Conservation (phyloP, 2,329 filamentous ascomycete genomes). For the Colletotrichum sp. region DNA sequence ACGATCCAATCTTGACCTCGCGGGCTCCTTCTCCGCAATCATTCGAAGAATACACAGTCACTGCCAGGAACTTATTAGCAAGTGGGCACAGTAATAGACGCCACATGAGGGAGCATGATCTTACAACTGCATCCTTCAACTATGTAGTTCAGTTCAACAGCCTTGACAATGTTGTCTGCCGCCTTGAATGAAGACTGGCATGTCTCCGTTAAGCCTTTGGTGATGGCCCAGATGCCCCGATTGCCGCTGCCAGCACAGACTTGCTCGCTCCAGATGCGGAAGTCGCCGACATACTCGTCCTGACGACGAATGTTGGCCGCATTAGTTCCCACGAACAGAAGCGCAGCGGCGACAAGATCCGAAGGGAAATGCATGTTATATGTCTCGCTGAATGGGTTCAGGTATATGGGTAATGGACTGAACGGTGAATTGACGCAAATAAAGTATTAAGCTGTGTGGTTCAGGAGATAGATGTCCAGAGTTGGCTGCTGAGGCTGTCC, state of each 20-base stretch:
- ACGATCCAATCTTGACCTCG: not conserved
- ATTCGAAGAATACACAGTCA: not conserved
- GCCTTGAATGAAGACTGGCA: not conserved
- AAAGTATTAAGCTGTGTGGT: not conserved
- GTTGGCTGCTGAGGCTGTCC: no score
- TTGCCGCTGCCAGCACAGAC: not conserved
- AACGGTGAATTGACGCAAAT: not conserved
- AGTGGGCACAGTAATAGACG: not conserved
- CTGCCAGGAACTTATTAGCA: not conserved
- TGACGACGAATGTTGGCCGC: not conserved
- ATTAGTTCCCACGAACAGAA: not conserved
- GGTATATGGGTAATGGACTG: no score
- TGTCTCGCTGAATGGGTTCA: no score
- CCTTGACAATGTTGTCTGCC: not conserved
- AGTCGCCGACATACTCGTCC: not conserved
- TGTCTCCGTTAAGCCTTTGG: not conserved
- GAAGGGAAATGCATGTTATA: not conserved
- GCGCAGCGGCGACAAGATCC: not conserved
- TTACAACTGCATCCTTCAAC: not conserved
- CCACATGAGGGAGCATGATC: not conserved
- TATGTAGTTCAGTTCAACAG: not conserved
- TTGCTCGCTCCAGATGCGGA: not conserved
- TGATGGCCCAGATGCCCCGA: not conserved
- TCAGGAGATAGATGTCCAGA: no score
- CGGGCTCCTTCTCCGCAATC: not conserved